Conservation (phyloP, 1,139 yeast species). For the Kurtzmaniella quercitrusa region DNA sequence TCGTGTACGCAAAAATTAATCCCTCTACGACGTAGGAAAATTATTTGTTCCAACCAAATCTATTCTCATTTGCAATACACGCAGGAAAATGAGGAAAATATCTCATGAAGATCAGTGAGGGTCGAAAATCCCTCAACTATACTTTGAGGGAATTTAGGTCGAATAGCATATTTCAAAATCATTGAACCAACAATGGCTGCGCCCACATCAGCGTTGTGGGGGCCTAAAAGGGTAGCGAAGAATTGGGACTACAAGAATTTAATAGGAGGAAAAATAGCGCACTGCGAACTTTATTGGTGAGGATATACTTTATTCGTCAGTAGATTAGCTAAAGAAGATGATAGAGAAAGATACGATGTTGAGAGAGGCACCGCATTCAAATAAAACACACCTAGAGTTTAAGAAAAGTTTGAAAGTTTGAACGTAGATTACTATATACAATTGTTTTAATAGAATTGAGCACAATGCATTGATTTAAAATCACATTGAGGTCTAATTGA, state of each 20-base stretch:
- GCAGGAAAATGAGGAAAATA: background rate
- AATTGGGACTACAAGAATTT: background rate
- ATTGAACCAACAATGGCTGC: background rate
- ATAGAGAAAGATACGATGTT: too few relatives aligned
- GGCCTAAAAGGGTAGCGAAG: background rate
- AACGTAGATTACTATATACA: too few relatives aligned
- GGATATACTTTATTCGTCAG: background rate
- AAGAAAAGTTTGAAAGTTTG: too few relatives aligned
- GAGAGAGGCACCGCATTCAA: too few relatives aligned
- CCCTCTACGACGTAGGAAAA: background rate
- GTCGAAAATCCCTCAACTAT: constrained; percentile 2
- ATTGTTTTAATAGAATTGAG: too few relatives aligned
- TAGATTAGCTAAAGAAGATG: too few relatives aligned
- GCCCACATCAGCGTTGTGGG: background rate
- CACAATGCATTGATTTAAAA: too few relatives aligned
- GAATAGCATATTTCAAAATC: background rate
- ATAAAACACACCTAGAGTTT: too few relatives aligned
- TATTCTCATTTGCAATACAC: background rate
- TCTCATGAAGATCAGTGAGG: background rate
- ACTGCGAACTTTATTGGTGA: background rate
- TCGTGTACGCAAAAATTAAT: background rate
- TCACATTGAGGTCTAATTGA: too few relatives aligned
- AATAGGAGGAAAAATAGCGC: background rate
- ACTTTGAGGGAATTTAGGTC: constrained; percentile 6
- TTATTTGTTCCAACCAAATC: background rate